phyloP scores from a whole-genome alignment of 2,329 filamentous ascomycete species.

The Aspergillus sp. region DNA sequence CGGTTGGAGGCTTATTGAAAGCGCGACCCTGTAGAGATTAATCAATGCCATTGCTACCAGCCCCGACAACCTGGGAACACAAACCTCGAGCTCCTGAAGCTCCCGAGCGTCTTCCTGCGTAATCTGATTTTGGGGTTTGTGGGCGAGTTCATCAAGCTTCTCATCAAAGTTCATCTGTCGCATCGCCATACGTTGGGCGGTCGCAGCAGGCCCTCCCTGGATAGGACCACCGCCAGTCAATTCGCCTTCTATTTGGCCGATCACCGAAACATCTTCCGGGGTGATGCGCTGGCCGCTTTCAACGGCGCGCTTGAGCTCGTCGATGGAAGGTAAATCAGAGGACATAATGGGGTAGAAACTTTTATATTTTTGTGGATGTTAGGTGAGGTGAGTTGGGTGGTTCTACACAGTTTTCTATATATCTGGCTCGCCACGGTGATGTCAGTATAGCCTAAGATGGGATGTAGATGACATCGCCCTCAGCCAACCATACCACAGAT shows the following conservation, averaged over 20 bases:
- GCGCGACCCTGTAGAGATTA: conserved; percentile 28
- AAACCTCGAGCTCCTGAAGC: conserved; percentile 29
- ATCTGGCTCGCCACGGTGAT: conserved; percentile 1
- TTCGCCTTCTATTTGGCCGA: conserved; percentile 33
- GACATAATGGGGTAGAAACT: background rate
- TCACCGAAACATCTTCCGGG: conserved; percentile 31
- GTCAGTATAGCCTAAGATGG: conserved; percentile 4
- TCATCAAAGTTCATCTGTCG: conserved; percentile 36
- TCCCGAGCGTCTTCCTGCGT: conserved; percentile 33
- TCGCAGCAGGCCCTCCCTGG: conserved; percentile 34
- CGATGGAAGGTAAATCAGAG: conserved; percentile 18
- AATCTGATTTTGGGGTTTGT: conserved; percentile 34
- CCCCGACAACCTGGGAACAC: background rate
- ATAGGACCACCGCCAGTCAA: conserved; percentile 32
- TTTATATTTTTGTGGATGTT: background rate
- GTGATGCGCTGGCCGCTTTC: conserved; percentile 35
- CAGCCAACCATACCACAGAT: background rate
- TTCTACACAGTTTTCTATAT: background rate
- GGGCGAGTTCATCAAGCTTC: conserved; percentile 30
- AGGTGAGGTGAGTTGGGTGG: conserved; percentile 2
- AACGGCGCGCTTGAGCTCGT: conserved; percentile 32
- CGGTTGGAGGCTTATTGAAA: conserved; percentile 32
- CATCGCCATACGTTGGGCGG: conserved; percentile 34
- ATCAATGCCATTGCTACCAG: background rate
- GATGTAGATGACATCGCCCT: background rate